A percentile compares a stretch with the other conserved stretches of the same genome.
phyloP scores from a whole-genome alignment of 1,284 basidiomycete genomes.

The Sphagnurus paluster region DNA sequence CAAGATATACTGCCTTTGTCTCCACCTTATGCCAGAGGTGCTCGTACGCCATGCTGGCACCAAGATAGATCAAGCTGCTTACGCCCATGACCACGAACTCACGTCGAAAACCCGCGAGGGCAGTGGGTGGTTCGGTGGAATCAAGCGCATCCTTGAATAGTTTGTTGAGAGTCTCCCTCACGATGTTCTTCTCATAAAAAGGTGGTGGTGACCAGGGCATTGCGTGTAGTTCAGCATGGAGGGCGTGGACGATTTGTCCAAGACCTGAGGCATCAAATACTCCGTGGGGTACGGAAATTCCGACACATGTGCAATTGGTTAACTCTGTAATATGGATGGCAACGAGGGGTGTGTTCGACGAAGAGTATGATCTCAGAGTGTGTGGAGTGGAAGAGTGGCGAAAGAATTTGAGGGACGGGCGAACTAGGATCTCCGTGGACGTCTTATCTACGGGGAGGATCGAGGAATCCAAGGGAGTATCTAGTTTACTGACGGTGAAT shows the following conservation, averaged over 20 bases:
- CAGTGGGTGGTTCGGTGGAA: neutral
- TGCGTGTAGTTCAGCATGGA: conserved; percentile 3
- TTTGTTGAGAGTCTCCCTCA: conserved; percentile 6
- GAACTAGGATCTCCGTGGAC: conserved; percentile 1
- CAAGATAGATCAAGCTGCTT: neutral
- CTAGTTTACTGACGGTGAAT: neutral
- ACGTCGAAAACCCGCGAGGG: conserved; percentile 1
- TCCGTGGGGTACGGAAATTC: conserved; percentile 7
- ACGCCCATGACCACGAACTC: neutral
- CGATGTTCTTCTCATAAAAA: conserved; percentile 2
- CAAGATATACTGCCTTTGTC: conserved; percentile 5
- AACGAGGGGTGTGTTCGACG: conserved; percentile 5
- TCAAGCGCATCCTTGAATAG: neutral
- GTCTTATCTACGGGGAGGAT: neutral
- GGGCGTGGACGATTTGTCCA: conserved; percentile 3
- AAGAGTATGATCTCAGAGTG: neutral
- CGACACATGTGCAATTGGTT: conserved; percentile 7
- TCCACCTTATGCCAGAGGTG: conserved; percentile 2
- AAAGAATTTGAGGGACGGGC: conserved; percentile 6
- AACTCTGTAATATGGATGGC: conserved; percentile 10
- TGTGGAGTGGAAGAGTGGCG: conserved; percentile 1
- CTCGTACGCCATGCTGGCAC: conserved; percentile 1
- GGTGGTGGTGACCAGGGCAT: conserved; percentile 3
- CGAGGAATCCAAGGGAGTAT: neutral
- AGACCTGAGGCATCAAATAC: conserved; percentile 9